phyloP scores from a whole-genome alignment of 208 protist genomes.

The Endotrypanum monterogeii region DNA sequence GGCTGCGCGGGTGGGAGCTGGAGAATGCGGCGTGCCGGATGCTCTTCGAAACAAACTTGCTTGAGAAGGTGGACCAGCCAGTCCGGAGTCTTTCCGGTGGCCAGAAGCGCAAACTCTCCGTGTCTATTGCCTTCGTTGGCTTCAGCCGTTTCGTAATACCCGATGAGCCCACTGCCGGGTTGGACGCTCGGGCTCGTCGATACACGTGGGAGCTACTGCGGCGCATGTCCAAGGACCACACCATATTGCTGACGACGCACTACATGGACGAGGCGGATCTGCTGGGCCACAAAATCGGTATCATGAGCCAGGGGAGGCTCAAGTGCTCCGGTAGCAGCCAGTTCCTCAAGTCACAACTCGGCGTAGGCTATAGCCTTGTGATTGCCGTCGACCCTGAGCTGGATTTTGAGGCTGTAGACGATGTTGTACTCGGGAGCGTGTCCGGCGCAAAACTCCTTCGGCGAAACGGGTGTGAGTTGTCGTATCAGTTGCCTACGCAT shows the following conservation, averaged over 20 bases:
- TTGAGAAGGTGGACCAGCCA: slow-evolving; percentile 46
- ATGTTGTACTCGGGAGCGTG: slow-evolving; percentile 21
- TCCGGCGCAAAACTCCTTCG: slow-evolving; percentile 23
- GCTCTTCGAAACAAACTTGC: slow-evolving; percentile 57
- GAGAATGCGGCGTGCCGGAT: slow-evolving; percentile 41
- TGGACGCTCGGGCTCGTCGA: slow-evolving; percentile 79
- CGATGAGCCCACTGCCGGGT: slow-evolving; percentile 88
- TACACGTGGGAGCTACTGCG: slow-evolving; percentile 75
- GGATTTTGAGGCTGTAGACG: slow-evolving; percentile 27
- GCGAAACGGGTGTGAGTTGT: slow-evolving; percentile 40
- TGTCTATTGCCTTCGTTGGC: slow-evolving; percentile 86
- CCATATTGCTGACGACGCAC: slow-evolving; percentile 86
- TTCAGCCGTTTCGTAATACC: slow-evolving; percentile 71
- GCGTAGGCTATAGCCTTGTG: slow-evolving; percentile 53
- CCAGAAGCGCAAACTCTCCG: slow-evolving; percentile 84
- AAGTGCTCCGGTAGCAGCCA: slow-evolving; percentile 52
- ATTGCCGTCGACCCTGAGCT: slow-evolving; percentile 38
- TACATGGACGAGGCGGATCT: slow-evolving; percentile 98
- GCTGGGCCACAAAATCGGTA: slow-evolving; percentile 90
- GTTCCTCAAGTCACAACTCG: slow-evolving; percentile 55
- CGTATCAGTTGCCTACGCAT: slow-evolving; percentile 40
- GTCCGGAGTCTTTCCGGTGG: slow-evolving; percentile 66
- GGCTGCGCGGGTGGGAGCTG: slow-evolving; percentile 40
- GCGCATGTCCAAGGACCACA: slow-evolving; percentile 34
- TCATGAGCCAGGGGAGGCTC: slow-evolving; percentile 78